Base-by-base conservation (phyloP, 164 flowering plant genomes). In the Nelumbo lutea region DNA sequence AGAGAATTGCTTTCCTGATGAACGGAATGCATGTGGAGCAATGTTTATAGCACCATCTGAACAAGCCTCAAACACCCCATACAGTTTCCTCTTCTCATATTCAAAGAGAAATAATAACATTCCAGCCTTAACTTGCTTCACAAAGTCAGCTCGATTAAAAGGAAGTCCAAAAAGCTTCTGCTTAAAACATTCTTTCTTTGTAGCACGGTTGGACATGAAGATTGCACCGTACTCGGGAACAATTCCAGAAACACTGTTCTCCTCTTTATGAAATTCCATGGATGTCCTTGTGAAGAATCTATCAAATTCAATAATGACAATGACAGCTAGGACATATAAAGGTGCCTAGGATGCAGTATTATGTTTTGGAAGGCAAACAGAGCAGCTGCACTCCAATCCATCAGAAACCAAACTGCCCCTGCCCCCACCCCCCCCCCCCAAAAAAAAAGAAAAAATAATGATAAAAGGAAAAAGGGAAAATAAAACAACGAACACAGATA, bases 101-200 rank as follows among this genome's bases (percentile, higher is more conserved):
- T 90, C 92, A 79, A 85, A 90, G 14, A 90, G 72, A 81, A 90
- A 90, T 53, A 90, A 70, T n/a, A 84, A 42, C 94, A 84, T 90
- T 51, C 93, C 91, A 42, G 65, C 61, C 77, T 86, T 87, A 61
- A 90, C 75, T 44, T 83, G 78, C 67, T 73, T 73, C 38, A 90
- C 92, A 81, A 89, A 84, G 55, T 44, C 2, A 46, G 78, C 69
- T 8, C 67, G 66, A 44, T 76, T 42, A 60, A 69, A 61, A 52
- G 94, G 92, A 60, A 90, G 88, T 53, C 88, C 92, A 70, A 90
- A 87, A 4, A 90, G 62, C 8, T 73, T 75, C 40, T 80, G 65
- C 39, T 65, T 74, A 4, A 89, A 62, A 70, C 88, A 89, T 71
- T 89, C 95, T 68, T 68, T 72, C 73, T 76, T 87, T 10, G 90